A percentile compares a stretch with the other conserved stretches of the same genome.
Conservation (phyloP, 768 basidiomycete species). For the Lentinula sp. region DNA sequence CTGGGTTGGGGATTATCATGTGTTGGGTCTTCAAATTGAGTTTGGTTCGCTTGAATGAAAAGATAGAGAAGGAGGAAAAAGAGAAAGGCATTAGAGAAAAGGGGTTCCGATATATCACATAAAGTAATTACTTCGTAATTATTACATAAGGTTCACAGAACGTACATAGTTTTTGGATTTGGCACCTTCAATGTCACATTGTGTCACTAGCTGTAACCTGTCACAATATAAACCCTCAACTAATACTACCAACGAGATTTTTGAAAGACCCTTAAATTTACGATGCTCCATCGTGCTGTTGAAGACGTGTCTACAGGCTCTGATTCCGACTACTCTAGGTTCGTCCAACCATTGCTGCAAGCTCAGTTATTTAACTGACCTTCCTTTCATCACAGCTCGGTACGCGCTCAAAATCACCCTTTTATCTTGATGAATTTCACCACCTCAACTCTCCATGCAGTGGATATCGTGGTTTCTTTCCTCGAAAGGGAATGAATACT, state of each 20-base stretch:
- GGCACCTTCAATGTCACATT: background rate
- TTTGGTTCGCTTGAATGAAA: constrained; percentile 31
- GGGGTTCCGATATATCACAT: constrained; percentile 49
- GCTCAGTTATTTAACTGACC: background rate
- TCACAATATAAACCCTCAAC: background rate
- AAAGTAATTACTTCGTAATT: background rate
- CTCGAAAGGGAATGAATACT: constrained; percentile 98
- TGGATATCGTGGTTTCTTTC: constrained; percentile 99
- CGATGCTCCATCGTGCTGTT: constrained; percentile 37
- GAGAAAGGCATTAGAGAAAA: constrained; percentile 33
- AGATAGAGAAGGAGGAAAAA: constrained; percentile 27
- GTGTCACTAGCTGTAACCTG: background rate
- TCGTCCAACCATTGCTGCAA: constrained; percentile 18
- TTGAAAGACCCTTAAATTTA: background rate
- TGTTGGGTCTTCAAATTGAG: constrained; percentile 41
- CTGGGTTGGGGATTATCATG: constrained; percentile 45
- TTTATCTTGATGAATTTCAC: background rate
- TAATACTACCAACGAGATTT: background rate
- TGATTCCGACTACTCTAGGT: constrained; percentile 96
- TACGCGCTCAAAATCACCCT: background rate
- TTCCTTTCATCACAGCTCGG: constrained; percentile 1
- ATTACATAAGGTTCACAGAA: background rate
- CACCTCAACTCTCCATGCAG: constrained; percentile 29
- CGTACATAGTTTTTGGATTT: no score
- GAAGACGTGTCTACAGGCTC: constrained; percentile 88